A percentile compares a stretch with the other conserved stretches of the same genome.
phyloP scores from a whole-genome alignment of 2,329 filamentous ascomycete genomes.

The Claviceps fusiformis region DNA sequence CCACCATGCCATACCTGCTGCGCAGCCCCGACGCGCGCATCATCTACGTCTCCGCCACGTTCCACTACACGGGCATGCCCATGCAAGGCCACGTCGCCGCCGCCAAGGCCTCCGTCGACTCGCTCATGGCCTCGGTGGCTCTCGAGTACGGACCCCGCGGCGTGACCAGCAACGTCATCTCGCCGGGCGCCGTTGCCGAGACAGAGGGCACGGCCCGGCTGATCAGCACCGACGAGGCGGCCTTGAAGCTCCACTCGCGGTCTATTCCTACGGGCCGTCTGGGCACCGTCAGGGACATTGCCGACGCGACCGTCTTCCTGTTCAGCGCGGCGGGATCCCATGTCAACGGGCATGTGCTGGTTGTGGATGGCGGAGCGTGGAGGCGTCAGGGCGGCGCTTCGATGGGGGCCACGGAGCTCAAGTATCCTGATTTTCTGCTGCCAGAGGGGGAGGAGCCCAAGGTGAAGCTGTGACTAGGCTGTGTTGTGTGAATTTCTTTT shows the following conservation, averaged over 20 bases:
- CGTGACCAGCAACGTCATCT: slow-evolving; percentile 75
- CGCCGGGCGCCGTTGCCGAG: slow-evolving; percentile 71
- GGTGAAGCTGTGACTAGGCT: slow-evolving; percentile 24
- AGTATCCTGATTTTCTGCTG: slow-evolving; percentile 38
- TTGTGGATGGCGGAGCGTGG: slow-evolving; percentile 55
- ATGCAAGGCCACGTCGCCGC: slow-evolving; percentile 83
- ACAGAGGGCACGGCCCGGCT: slow-evolving; percentile 70
- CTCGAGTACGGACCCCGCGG: slow-evolving; percentile 85
- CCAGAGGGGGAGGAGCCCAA: slow-evolving; percentile 19
- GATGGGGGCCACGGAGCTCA: slow-evolving; percentile 34
- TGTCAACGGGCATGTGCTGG: slow-evolving; percentile 69
- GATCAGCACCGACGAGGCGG: slow-evolving; percentile 24
- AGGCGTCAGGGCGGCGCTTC: slow-evolving; percentile 32
- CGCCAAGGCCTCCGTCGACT: slow-evolving; percentile 84
- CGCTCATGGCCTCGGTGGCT: slow-evolving; percentile 63
- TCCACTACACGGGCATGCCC: slow-evolving; percentile 79
- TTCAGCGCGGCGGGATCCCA: slow-evolving; percentile 79
- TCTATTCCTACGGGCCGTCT: slow-evolving; percentile 60
- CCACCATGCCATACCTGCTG: slow-evolving; percentile 69
- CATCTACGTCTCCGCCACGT: slow-evolving; percentile 77
- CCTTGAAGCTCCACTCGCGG: slow-evolving; percentile 21
- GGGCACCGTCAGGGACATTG: slow-evolving; percentile 75
- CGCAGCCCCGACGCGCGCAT: slow-evolving; percentile 69
- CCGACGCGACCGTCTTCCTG: slow-evolving; percentile 80
- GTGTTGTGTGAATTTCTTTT: no score